These are phyloP conservation scores for Lentinula raphanica DNA, from an alignment of 768 basidiomycete species.

Conservation along the genomic window DNA sequence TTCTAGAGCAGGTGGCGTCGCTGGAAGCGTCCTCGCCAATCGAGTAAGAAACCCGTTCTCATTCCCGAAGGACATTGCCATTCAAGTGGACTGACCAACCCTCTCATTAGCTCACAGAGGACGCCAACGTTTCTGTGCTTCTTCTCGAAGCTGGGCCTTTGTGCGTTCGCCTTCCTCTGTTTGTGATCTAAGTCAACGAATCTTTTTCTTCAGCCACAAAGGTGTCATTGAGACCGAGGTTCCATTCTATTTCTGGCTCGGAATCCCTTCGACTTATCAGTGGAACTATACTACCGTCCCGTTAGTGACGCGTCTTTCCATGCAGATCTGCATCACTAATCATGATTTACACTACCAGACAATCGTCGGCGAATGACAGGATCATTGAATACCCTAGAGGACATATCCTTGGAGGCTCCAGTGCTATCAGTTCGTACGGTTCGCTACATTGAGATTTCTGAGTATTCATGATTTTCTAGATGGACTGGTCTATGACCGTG, in stretches of 20 bases:
- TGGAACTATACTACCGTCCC: slow-evolving; percentile 25
- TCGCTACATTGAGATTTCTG: neutral
- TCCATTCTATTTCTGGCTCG: neutral
- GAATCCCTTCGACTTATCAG: slow-evolving; percentile 7
- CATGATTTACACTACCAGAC: neutral
- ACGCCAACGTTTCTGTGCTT: slow-evolving; percentile 17
- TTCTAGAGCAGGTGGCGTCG: slow-evolving; percentile 20
- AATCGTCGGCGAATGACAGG: slow-evolving; percentile 3
- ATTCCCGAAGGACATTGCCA: no score
- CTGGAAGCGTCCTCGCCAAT: slow-evolving; percentile 23
- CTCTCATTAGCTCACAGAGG: slow-evolving; percentile 14
- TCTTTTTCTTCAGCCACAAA: slow-evolving; percentile 14
- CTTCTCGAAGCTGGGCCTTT: slow-evolving; percentile 19
- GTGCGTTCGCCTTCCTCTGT: slow-evolving; percentile 7
- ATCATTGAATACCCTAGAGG: slow-evolving; percentile 18
- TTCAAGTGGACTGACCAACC: no score
- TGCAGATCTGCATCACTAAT: slow-evolving; percentile 7
- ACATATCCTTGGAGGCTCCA: slow-evolving; percentile 17
- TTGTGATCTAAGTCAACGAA: neutral
- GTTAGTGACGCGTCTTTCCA: slow-evolving; percentile 10
- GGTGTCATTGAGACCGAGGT: slow-evolving; percentile 9
- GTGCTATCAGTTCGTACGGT: slow-evolving; percentile 12
- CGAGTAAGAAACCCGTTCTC: slow-evolving; percentile 1
- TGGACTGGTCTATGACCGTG: slow-evolving; percentile 22
- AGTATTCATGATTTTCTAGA: slow-evolving; percentile 9